Conservation (phyloP, 2,329 filamentous ascomycete species). For the Cladobotryum protrusum region DNA sequence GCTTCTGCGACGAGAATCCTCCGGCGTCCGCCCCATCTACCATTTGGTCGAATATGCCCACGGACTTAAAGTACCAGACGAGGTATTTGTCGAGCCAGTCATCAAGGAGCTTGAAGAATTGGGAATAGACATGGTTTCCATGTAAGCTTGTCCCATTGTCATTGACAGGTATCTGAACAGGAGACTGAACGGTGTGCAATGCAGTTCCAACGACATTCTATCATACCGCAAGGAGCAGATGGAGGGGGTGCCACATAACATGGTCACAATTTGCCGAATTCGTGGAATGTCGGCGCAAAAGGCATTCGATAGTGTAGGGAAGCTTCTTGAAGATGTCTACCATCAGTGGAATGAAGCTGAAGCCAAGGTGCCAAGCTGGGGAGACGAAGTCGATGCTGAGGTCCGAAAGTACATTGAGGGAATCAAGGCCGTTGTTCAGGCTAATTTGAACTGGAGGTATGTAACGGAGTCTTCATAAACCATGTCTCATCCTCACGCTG, state of each 20-base stretch:
- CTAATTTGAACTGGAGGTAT: conserved; percentile 15
- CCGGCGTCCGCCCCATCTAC: conserved; percentile 16
- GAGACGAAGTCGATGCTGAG: conserved; percentile 5
- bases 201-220: conserved; percentile 18
- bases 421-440: conserved; percentile 18
- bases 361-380: conserved; percentile 11
- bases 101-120: conserved; percentile 17
- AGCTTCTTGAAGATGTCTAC: conserved; percentile 15
- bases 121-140: conserved; percentile 18
- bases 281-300: conserved; percentile 15
- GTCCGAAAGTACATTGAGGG: conserved; percentile 17
- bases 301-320: conserved; percentile 17
- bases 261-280: conserved; percentile 15
- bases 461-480: background rate
- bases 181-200: background rate
- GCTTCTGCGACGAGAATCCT: conserved; percentile 14
- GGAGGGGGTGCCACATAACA: conserved; percentile 18
- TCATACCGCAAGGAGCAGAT: conserved; percentile 18
- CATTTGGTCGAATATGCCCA: conserved; percentile 20
- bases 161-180: background rate
- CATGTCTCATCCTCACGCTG: background rate
- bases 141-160: conserved; percentile 12
- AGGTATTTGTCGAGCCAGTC: conserved; percentile 15
- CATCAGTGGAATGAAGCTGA: conserved; percentile 14
- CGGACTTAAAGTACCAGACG: conserved; percentile 14